These are phyloP conservation scores for Aspergillus versicolor DNA, from an alignment of 2,329 filamentous ascomycete species.

Conservation along the genomic window DNA sequence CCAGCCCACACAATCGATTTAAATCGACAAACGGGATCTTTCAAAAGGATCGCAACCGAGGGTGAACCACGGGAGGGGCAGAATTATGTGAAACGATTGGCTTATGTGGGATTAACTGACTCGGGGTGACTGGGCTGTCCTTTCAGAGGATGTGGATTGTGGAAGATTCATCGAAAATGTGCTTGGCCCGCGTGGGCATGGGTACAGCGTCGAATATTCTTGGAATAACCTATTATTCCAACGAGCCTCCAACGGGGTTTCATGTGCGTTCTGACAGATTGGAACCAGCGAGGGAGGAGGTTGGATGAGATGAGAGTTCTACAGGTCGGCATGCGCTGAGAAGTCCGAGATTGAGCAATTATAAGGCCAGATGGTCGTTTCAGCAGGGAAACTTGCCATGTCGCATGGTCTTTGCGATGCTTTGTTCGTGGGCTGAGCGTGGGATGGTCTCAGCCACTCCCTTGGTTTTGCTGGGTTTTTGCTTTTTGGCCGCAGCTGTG, in stretches of 20 bases:
- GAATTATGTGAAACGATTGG: not conserved
- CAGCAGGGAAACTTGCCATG: not conserved
- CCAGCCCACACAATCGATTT: not conserved
- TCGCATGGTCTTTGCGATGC: not conserved
- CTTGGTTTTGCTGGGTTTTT: not conserved
- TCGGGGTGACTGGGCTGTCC: not conserved
- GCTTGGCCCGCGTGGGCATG: not conserved
- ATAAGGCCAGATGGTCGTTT: not conserved
- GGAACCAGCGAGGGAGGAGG: not conserved
- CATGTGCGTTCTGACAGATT: not conserved
- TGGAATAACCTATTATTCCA: not conserved
- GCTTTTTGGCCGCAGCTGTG: not conserved
- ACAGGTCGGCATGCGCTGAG: not conserved
- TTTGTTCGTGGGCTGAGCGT: not conserved
- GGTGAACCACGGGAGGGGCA: not conserved
- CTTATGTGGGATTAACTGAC: not conserved
- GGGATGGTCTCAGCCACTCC: not conserved
- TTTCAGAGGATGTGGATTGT: no score
- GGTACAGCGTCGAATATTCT: not conserved
- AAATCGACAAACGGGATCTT: not conserved
- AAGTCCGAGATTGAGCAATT: not conserved
- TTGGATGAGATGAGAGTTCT: not conserved
- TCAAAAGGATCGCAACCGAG: not conserved
- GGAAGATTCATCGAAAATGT: not conserved
- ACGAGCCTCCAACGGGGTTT: not conserved